Evolutionary conservation across 2,329 filamentous ascomycete species (phyloP).

Genomic region (Pseudogymnoascus sp.): DNA sequence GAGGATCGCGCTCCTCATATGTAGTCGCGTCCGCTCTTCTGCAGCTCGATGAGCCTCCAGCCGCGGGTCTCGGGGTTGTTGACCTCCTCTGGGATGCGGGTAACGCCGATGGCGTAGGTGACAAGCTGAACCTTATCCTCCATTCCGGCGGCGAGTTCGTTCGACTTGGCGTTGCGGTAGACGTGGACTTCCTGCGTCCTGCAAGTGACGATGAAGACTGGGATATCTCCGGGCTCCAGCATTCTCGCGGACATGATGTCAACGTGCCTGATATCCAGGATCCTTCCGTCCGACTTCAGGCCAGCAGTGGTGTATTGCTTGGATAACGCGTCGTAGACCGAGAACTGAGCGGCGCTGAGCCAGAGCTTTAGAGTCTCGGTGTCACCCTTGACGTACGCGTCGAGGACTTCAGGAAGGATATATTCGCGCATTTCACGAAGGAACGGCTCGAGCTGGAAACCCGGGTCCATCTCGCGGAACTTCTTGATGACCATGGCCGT

Average conservation of each 20-base stretch:
- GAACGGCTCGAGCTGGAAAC: conserved; percentile 92
- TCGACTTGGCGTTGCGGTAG: conserved; percentile 84
- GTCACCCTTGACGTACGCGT: conserved; percentile 97
- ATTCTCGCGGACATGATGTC: conserved; percentile 77
- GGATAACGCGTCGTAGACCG: conserved; percentile 91
- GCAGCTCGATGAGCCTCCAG: conserved; percentile 96
- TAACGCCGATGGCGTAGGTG: conserved; percentile 95
- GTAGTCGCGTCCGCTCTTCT: conserved; percentile 94
- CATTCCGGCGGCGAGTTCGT: conserved; percentile 88
- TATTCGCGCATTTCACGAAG: conserved; percentile 93
- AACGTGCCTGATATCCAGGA: conserved; percentile 89
- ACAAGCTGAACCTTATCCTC: conserved; percentile 98
- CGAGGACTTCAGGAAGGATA: conserved; percentile 91
- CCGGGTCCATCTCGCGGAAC: conserved; percentile 90
- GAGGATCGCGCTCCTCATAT: conserved; percentile 39
- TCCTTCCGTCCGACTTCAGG: conserved; percentile 88
- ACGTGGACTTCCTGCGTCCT: conserved; percentile 97
- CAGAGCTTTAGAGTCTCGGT: conserved; percentile 83
- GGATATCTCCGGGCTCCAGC: conserved; percentile 77
- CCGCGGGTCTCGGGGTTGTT: conserved; percentile 94
- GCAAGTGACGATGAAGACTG: conserved; percentile 95
- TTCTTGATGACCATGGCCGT: conserved; percentile 97
- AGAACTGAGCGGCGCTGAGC: conserved; percentile 93
- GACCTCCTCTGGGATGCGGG: conserved; percentile 86
- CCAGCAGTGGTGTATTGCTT: conserved; percentile 93